Evolutionary conservation across 192 early-diverging fungal genomes (phyloP).

Genomic region (Lunasporangiospora selenospora): DNA sequence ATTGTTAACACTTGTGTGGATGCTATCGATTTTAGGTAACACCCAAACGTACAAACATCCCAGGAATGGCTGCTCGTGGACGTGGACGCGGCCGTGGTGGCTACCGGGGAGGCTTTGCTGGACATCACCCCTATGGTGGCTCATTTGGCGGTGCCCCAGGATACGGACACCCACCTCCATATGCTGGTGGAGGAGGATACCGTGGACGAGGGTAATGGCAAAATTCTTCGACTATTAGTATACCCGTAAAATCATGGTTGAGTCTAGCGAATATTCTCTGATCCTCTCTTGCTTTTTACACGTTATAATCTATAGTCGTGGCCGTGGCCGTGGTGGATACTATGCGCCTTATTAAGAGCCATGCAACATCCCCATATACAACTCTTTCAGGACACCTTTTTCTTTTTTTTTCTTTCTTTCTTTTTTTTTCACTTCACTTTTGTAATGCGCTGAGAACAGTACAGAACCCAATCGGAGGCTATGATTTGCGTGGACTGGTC

Average conservation of each 20-base stretch:
- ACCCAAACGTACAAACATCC: slow-evolving; percentile 94
- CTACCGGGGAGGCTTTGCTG: slow-evolving; percentile 69
- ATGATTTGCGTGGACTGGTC: no score
- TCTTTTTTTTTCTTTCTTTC: background rate
- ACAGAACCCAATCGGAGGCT: no score
- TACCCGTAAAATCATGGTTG: background rate
- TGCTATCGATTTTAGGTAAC: slow-evolving; percentile 62
- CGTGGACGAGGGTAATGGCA: slow-evolving; percentile 51
- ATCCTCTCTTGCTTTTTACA: background rate
- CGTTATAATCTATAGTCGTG: slow-evolving; percentile 25
- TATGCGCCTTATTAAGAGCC: slow-evolving; percentile 45
- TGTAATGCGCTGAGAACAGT: no score
- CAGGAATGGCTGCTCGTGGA: slow-evolving; percentile 81
- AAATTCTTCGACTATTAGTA: background rate
- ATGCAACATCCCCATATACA: background rate
- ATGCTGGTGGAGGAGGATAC: slow-evolving; percentile 49
- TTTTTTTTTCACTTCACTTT: slow-evolving; percentile 4
- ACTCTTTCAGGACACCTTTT: background rate
- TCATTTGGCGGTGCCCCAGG: slow-evolving; percentile 10
- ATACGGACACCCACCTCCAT: slow-evolving; percentile 50
- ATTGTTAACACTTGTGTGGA: background rate
- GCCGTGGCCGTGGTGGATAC: slow-evolving; percentile 49
- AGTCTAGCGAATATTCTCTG: background rate
- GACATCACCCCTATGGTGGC: slow-evolving; percentile 52
- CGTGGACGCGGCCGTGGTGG: slow-evolving; percentile 76